These are phyloP conservation scores for Globisporangium recalcitrans DNA, from an alignment of 352 stramenopile species.

Conservation along the genomic window DNA sequence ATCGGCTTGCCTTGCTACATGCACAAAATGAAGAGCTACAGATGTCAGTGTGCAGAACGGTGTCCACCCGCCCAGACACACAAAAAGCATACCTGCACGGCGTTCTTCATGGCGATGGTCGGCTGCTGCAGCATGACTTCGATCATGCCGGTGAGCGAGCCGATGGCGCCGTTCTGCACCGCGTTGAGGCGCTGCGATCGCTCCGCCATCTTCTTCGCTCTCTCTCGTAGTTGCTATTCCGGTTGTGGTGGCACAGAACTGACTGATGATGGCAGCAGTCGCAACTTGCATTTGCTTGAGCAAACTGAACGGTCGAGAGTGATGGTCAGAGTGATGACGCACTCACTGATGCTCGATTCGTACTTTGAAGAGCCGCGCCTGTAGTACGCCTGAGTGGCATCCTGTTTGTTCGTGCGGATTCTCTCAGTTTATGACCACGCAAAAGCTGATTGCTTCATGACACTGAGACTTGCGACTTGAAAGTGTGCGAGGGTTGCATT, in stretches of 20 bases:
- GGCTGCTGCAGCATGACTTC: constrained; percentile 83
- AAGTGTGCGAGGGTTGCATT: too few species aligned
- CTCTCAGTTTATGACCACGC: too few species aligned
- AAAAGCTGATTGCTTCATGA: too few species aligned
- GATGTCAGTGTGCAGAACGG: neutral
- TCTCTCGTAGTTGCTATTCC: neutral
- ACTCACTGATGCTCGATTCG: neutral
- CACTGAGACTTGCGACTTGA: too few species aligned
- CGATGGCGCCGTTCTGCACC: constrained; percentile 72
- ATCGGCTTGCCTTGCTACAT: constrained; percentile 62
- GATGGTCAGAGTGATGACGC: neutral
- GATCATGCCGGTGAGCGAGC: constrained; percentile 77
- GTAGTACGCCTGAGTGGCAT: neutral
- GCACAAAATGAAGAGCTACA: neutral
- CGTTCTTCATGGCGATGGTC: constrained; percentile 82
- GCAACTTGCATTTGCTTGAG: too few species aligned
- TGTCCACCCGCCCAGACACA: neutral
- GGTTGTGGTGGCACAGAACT: neutral
- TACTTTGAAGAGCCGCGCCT: neutral
- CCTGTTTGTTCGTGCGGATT: too few species aligned
- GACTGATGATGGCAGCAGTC: too few species aligned
- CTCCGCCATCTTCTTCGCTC: constrained; percentile 16
- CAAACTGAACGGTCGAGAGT: neutral
- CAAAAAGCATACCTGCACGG: constrained; percentile 36
- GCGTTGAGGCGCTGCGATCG: constrained; percentile 57